Conservation (phyloP, 2,329 filamentous ascomycete species). For the Daldinia sp. region DNA sequence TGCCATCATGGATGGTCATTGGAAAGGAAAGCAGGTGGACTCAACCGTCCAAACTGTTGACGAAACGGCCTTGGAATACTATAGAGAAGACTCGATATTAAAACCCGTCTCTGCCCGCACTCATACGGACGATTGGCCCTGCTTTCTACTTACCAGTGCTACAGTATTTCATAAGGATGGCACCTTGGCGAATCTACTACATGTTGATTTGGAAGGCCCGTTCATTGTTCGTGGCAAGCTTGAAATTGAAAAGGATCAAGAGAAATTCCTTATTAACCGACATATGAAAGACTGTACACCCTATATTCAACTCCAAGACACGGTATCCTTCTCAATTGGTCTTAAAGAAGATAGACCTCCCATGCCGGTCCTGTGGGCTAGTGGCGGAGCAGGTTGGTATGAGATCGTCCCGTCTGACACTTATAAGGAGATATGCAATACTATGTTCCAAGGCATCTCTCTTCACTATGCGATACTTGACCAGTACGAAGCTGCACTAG, state of each 20-base stretch:
- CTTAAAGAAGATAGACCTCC: slow-evolving; percentile 62
- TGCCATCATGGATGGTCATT: slow-evolving; percentile 55
- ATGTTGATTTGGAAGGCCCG: slow-evolving; percentile 70
- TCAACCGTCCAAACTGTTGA: slow-evolving; percentile 61
- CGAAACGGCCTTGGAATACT: slow-evolving; percentile 50
- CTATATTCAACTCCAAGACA: slow-evolving; percentile 68
- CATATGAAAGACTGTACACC: slow-evolving; percentile 47
- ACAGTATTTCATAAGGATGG: slow-evolving; percentile 68
- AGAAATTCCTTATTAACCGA: slow-evolving; percentile 52
- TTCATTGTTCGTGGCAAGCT: slow-evolving; percentile 72
- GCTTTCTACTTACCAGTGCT: slow-evolving; percentile 71
- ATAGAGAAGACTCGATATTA: slow-evolving; percentile 54
- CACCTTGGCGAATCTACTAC: slow-evolving; percentile 70
- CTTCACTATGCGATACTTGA: slow-evolving; percentile 73
- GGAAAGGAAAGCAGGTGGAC: slow-evolving; percentile 56
- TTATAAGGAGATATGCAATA: slow-evolving; percentile 68
- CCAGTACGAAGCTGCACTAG: slow-evolving; percentile 61
- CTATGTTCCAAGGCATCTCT: slow-evolving; percentile 72
- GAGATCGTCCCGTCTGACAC: slow-evolving; percentile 69
- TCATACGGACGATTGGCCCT: slow-evolving; percentile 67
- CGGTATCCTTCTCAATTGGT: slow-evolving; percentile 65
- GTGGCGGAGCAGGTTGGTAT: slow-evolving; percentile 75
- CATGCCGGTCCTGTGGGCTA: slow-evolving; percentile 73
- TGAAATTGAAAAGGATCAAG: slow-evolving; percentile 60
- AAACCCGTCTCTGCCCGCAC: slow-evolving; percentile 52